A percentile compares a stretch with the other conserved stretches of the same genome.
phyloP scores from a whole-genome alignment of 768 basidiomycete genomes.

The Trametes cinnabarina region DNA sequence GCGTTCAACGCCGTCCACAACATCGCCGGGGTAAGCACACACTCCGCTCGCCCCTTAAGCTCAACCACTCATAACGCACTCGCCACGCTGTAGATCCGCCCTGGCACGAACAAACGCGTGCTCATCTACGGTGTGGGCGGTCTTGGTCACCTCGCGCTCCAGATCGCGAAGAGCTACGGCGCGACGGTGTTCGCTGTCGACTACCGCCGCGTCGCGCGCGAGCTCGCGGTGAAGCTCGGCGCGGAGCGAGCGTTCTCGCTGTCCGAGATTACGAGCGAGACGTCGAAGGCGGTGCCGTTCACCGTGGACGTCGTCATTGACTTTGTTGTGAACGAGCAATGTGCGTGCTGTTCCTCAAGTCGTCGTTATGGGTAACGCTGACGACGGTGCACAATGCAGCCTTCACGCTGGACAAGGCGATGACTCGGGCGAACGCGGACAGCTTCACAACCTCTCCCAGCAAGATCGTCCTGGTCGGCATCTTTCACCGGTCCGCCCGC shows the following conservation, averaged over 20 bases:
- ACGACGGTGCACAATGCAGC: too few species aligned
- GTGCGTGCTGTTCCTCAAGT: conserved; percentile 5
- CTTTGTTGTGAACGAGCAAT: conserved; percentile 23
- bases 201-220: conserved; percentile 22
- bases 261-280: conserved; percentile 15
- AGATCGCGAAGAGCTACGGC: conserved; percentile 27
- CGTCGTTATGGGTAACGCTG: not conserved
- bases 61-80: not conserved
- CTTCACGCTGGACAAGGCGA: conserved; percentile 1
- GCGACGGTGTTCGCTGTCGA: conserved; percentile 29
- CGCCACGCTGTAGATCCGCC: conserved; percentile 2
- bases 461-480: conserved; percentile 5
- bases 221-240: conserved; percentile 26
- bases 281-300: conserved; percentile 12
- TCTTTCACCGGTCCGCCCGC: not conserved
- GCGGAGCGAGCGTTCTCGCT: conserved; percentile 24
- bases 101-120: conserved; percentile 4
- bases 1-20: conserved; percentile 12
- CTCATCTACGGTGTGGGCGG: conserved; percentile 17
- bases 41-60: not conserved
- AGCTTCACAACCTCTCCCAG: not conserved
- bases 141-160: conserved; percentile 18
- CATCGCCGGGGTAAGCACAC: not conserved
- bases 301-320: conserved; percentile 27
- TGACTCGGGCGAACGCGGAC: not conserved